Evolutionary conservation across 768 basidiomycete genomes (phyloP), one percentile per base, ranked within the genome.

Genomic region (Mycena haematopus): DNA sequence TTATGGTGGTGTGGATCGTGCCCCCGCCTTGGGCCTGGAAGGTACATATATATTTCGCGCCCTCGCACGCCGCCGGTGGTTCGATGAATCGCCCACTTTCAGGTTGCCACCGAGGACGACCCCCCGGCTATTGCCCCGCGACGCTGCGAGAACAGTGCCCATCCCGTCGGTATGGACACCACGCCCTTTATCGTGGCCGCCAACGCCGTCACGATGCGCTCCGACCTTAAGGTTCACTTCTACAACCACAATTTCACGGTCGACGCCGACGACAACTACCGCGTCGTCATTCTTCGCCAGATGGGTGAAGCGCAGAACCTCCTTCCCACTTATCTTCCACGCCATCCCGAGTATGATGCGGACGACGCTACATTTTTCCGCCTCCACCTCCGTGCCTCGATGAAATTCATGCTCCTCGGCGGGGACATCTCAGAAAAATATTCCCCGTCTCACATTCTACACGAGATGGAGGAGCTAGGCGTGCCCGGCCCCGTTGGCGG

Each of bases 331-430:
- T 58, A 56, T 52, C 59, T 65, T 11, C 36, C 58, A 0, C 52
- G 25, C 14, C 25, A 8, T 11, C 0, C 52, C 7, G 5, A 42
- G 0, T 14, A 55, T 19, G 47, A 54, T n/a, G 6, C 35, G 21
- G 1, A 7, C 29, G 57, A 36, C 21, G 52, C 22, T 19, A 5
- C 2, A 1, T 63, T 58, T 21, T 45, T 63, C 38, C 45, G 52
- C 29, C 57, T 58, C 3, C 62, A 55, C 19, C 42, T 49, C 9
- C 57, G 62, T 35, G 31, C 47, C n/a, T 29, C 62, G 2, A 3
- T 59, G 24, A 58, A 59, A 24, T 51, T 63, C 57, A 58, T 63
- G 62, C 56, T 63, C 6, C 57, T 58, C 15, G 62, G 52, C 29
- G 62, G 57, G 2, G 62, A 63, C 56, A n/a, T 63, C 33, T 11